Evolutionary conservation across 1,139 yeast species (phyloP).

Genomic region (Tardiomyces digboiensis): DNA sequence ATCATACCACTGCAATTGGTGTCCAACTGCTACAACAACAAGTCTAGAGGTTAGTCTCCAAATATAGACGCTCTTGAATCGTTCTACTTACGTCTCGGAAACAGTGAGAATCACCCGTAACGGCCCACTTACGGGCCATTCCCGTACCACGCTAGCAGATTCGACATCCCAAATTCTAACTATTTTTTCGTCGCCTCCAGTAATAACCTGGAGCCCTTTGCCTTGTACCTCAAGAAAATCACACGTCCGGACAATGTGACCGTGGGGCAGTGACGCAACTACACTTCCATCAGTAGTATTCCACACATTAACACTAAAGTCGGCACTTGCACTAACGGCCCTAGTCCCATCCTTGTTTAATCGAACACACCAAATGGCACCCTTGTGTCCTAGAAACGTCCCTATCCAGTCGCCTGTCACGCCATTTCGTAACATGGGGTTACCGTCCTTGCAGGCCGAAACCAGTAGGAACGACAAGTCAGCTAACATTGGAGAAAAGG

Average conservation of each 20-base stretch:
- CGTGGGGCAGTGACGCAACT: constrained; percentile 20
- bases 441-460: constrained; percentile 31
- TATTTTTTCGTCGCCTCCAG: constrained; percentile 19
- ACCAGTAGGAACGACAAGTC: constrained; percentile 16
- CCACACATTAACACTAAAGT: constrained; percentile 29
- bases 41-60: not conserved
- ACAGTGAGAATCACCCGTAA: constrained; percentile 1
- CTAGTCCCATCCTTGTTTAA: constrained; percentile 18
- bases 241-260: constrained; percentile 26
- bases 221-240: constrained; percentile 12
- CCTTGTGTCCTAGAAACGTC: constrained; percentile 30
- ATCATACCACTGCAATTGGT: not conserved
- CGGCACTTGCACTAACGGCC: constrained; percentile 29
- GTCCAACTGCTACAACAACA: not conserved
- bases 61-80: too few relatives aligned
- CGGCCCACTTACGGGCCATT: constrained; percentile 14
- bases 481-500: constrained; percentile 19
- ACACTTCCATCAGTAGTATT: constrained; percentile 20
- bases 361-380: constrained; percentile 30
- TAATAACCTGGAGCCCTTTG: constrained; percentile 9
- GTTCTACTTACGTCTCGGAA: not conserved
- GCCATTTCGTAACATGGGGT: constrained; percentile 31
- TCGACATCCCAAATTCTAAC: constrained; percentile 17
- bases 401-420: constrained; percentile 33
- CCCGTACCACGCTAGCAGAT: constrained; percentile 4